Conservation (phyloP, 106 monocot genomes). For the Acanthochlamys bracteata region DNA sequence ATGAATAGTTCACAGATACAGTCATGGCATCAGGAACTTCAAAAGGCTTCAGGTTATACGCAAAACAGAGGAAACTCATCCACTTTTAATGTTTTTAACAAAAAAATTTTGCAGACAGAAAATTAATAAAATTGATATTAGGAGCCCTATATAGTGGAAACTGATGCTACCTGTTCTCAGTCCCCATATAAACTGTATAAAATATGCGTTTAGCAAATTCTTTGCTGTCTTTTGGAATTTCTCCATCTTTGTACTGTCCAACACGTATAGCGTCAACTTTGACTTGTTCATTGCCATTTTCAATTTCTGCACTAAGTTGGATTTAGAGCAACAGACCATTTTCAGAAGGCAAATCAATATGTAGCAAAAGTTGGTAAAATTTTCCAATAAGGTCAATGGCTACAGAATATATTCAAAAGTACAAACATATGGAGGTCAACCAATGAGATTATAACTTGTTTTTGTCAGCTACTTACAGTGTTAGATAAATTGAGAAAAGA, state of each 20-base stretch:
- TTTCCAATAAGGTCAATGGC: no score
- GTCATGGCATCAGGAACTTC: no score
- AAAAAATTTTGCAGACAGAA: neutral
- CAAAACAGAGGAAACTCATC: no score
- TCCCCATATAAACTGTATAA: conserved; percentile 98
- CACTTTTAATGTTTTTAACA: no score
- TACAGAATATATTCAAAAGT: no score
- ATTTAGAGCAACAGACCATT: neutral
- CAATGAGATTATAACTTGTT: no score
- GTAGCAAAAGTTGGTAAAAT: no score
- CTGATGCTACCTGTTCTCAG: conserved; percentile 73
- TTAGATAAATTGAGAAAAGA: no score
- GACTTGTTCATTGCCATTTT: conserved; percentile 88
- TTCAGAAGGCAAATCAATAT: neutral
- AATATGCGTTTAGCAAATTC: conserved; percentile 90
- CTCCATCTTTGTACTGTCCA: conserved; percentile 90
- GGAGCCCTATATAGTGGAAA: neutral
- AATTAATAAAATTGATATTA: neutral
- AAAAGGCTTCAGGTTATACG: no score
- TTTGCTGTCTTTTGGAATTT: conserved; percentile 70
- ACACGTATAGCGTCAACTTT: conserved; percentile 90
- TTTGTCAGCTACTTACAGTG: no score
- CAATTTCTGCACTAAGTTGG: conserved; percentile 52
- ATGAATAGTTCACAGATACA: no score
- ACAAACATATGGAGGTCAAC: no score